phyloP scores from a whole-genome alignment of 1,139 yeast species.

The Hyphopichia burtonii region DNA sequence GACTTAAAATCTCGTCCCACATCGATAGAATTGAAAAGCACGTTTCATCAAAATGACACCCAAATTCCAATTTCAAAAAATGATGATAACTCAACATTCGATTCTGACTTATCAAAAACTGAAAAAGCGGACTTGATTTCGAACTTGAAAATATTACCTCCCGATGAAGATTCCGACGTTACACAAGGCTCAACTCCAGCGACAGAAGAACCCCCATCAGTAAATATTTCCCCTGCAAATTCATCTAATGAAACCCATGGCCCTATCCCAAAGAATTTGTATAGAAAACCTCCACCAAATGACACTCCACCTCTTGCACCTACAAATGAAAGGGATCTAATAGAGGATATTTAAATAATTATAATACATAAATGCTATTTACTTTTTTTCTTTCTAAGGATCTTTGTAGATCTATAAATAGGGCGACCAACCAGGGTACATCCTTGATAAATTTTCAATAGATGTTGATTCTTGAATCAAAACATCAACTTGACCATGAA shows the following conservation, averaged over 20 bases:
- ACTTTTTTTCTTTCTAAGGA: too few species aligned
- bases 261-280: not conserved
- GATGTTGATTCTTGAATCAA: constrained; percentile 83
- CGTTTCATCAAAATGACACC: not conserved
- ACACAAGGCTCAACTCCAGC: not conserved
- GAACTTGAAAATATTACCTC: not conserved
- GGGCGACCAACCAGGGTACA: constrained; percentile 97
- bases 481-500: constrained; percentile 90
- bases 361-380: not conserved
- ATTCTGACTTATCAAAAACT: not conserved
- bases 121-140: not conserved
- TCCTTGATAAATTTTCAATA: constrained; percentile 65
- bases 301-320: constrained; percentile 2
- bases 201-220: not conserved
- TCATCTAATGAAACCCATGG: not conserved
- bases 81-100: not conserved
- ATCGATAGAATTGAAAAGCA: not conserved
- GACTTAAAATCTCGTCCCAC: not conserved
- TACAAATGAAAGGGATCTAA: too few species aligned
- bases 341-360: too few species aligned
- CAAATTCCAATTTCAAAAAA: not conserved
- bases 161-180: not conserved
- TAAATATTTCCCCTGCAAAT: not conserved
- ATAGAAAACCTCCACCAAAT: constrained; percentile 11
- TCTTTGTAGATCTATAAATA: constrained; percentile 26